phyloP scores from a whole-genome alignment of 2,329 filamentous ascomycete species.

The Thelonectria rubi region DNA sequence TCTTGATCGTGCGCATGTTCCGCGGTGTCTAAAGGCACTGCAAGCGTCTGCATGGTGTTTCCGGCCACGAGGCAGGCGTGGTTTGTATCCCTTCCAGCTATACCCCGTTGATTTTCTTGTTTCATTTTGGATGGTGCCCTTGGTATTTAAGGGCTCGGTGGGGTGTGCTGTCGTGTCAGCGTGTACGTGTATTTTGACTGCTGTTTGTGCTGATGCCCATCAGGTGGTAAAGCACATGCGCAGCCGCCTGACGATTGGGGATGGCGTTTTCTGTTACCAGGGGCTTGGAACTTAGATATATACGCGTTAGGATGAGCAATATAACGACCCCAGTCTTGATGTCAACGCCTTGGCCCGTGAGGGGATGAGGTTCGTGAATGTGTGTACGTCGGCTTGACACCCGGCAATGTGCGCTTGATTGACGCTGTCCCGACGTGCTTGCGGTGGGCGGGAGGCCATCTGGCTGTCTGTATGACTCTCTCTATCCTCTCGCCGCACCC shows the following conservation, averaged over 20 bases:
- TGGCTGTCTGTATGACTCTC: no score
- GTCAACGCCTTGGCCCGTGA: background rate
- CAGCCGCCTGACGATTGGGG: slow-evolving; percentile 19
- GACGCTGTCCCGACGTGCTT: no score
- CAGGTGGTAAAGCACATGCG: slow-evolving; percentile 22
- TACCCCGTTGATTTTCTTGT: slow-evolving; percentile 39
- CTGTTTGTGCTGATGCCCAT: slow-evolving; percentile 25
- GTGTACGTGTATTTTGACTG: slow-evolving; percentile 31
- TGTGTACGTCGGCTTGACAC: no score
- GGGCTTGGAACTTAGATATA: slow-evolving; percentile 30
- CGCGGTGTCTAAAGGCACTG: slow-evolving; percentile 65
- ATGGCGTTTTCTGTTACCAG: slow-evolving; percentile 34
- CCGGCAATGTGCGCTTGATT: no score
- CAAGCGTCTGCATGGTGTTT: background rate
- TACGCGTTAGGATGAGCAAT: slow-evolving; percentile 28
- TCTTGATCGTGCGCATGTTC: slow-evolving; percentile 89
- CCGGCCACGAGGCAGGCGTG: background rate
- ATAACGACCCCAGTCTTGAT: slow-evolving; percentile 14
- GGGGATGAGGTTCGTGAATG: no score
- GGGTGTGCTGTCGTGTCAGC: slow-evolving; percentile 29
- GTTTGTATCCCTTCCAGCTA: slow-evolving; percentile 35
- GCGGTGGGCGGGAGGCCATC: no score
- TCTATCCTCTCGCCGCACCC: no score
- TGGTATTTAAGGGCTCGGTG: slow-evolving; percentile 14
- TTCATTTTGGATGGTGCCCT: slow-evolving; percentile 20